Evolutionary conservation across 345 rosid genomes (phyloP).

Genomic region (Durio zibethinus): DNA sequence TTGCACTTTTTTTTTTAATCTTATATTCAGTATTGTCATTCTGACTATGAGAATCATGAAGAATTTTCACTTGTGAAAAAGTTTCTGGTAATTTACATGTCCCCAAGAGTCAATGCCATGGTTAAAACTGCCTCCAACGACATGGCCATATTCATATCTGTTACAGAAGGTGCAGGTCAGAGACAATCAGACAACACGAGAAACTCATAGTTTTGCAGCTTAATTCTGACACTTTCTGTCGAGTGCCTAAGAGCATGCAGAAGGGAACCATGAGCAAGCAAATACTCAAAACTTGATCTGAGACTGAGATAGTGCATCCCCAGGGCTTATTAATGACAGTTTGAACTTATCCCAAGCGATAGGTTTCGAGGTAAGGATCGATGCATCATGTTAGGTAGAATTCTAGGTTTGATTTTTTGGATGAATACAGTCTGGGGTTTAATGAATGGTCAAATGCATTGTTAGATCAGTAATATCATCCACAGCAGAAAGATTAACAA

Average conservation of each 20-base stretch:
- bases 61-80: not conserved
- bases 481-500: not conserved
- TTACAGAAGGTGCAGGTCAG: not conserved
- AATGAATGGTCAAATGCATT: not conserved
- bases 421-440: not conserved
- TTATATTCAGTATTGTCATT: not conserved
- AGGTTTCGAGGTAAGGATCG: not conserved
- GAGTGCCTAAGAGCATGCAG: not conserved
- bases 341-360: not conserved
- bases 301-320: not conserved
- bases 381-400: constrained; percentile 2
- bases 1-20: not conserved
- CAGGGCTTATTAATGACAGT: not conserved
- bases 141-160: not conserved
- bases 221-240: not conserved
- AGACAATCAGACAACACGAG: not conserved
- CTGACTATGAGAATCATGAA: not conserved
- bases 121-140: not conserved
- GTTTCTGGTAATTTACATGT: not conserved
- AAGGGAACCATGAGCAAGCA: not conserved
- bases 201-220: not conserved
- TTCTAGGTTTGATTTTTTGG: not conserved
- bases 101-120: not conserved
- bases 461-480: not conserved
- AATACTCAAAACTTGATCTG: not conserved